These are phyloP conservation scores for Groenewaldozyma sp. DNA, from an alignment of 1,139 yeast species.

Conservation along the genomic window DNA sequence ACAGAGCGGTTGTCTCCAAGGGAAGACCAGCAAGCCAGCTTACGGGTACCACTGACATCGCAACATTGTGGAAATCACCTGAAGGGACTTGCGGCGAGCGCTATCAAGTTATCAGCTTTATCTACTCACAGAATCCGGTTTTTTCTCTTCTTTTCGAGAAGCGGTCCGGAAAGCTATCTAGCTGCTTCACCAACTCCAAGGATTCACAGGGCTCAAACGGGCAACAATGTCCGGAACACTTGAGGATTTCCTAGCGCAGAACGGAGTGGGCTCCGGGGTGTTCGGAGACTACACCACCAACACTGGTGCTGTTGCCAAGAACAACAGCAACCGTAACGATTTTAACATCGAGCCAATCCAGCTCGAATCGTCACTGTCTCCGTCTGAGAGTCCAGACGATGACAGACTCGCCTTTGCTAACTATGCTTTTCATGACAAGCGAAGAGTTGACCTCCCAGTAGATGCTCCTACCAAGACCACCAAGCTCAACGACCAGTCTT, in stretches of 20 bases:
- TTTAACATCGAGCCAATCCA: conserved; percentile 8
- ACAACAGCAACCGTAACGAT: conserved; percentile 21
- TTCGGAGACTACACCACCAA: not conserved
- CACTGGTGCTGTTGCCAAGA: conserved; percentile 25
- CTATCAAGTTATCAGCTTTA: too few species aligned
- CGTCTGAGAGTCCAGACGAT: not conserved
- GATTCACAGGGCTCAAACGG: too few species aligned
- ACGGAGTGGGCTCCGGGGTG: not conserved
- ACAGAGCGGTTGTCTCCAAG: too few species aligned
- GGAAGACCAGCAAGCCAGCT: too few species aligned
- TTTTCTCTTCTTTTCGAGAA: too few species aligned
- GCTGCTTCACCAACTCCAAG: too few species aligned
- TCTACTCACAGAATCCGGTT: too few species aligned
- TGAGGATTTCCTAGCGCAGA: not conserved
- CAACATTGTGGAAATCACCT: too few species aligned
- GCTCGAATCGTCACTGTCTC: not conserved
- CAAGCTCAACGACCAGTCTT: not conserved
- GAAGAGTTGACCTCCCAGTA: not conserved
- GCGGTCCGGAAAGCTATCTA: too few species aligned
- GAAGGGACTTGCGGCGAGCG: too few species aligned
- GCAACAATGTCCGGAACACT: not conserved
- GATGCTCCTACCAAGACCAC: not conserved
- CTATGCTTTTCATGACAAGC: conserved; percentile 5
- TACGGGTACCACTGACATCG: too few species aligned
- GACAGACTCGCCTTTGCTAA: not conserved